Conservation (phyloP, 257 asterid species). For the Solanum sejunctum region DNA sequence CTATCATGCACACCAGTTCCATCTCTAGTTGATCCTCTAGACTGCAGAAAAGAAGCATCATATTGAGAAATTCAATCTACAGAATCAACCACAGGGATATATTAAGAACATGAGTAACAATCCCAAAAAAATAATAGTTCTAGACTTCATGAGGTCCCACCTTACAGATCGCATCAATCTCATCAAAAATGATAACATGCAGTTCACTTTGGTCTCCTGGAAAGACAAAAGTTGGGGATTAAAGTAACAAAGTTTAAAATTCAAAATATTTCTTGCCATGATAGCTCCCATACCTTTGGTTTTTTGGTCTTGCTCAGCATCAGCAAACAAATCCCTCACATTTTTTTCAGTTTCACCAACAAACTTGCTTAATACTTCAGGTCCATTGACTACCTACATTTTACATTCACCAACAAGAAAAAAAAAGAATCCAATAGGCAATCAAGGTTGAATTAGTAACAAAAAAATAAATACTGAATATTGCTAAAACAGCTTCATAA, state of each 20-base stretch:
- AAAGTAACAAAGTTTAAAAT: neutral
- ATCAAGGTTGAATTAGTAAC: neutral
- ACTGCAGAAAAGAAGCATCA: conserved; percentile 39
- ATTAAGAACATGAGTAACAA: neutral
- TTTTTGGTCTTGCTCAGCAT: conserved; percentile 96
- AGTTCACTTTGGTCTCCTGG: conserved; percentile 96
- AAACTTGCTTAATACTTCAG: conserved; percentile 91
- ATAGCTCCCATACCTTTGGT: conserved; percentile 46
- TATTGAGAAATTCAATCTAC: neutral
- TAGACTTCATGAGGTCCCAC: conserved; percentile 23
- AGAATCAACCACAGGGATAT: neutral
- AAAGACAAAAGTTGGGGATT: conserved; percentile 11
- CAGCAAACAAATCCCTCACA: conserved; percentile 96
- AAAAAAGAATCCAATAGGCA: neutral
- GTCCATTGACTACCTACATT: conserved; percentile 90
- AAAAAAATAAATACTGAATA: neutral
- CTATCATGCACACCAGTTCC: conserved; percentile 99
- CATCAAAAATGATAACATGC: conserved; percentile 97
- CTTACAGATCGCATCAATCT: conserved; percentile 99
- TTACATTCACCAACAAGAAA: neutral
- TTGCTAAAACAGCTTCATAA: neutral
- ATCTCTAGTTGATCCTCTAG: conserved; percentile 98
- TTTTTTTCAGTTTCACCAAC: conserved; percentile 99
- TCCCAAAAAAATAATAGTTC: neutral
- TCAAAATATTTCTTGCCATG: neutral